Evolutionary conservation across 345 rosid genomes (phyloP).

Genomic region (Combretum micranthum): DNA sequence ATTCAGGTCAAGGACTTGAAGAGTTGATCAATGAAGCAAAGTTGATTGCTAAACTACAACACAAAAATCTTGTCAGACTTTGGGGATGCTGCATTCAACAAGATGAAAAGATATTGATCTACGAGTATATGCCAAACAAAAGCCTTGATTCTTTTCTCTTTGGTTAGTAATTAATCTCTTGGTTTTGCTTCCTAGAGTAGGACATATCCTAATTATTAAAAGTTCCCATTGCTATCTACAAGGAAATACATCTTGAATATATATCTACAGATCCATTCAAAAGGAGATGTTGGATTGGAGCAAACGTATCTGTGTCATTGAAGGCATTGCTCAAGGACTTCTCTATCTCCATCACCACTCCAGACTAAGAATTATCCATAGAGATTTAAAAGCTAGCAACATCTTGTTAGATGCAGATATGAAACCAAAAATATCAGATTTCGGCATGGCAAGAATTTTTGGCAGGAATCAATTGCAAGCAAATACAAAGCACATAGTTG

Average conservation of each 20-base stretch:
- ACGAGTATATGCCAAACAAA: slow-evolving; percentile 27
- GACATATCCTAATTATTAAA: neutral
- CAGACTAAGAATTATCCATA: slow-evolving; percentile 33
- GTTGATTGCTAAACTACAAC: slow-evolving; percentile 33
- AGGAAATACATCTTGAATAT: neutral
- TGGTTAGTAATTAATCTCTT: slow-evolving; percentile 11
- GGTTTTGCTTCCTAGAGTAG: neutral
- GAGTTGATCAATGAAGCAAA: slow-evolving; percentile 35
- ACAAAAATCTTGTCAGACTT: slow-evolving; percentile 32
- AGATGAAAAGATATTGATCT: slow-evolving; percentile 33
- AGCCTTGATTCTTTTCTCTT: slow-evolving; percentile 37
- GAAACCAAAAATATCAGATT: slow-evolving; percentile 42
- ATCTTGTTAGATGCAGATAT: slow-evolving; percentile 32
- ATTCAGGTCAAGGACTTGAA: slow-evolving; percentile 29
- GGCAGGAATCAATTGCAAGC: slow-evolving; percentile 29
- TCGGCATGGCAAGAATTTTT: slow-evolving; percentile 43
- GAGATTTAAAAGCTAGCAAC: slow-evolving; percentile 41
- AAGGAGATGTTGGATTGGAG: slow-evolving; percentile 16
- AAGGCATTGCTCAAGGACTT: slow-evolving; percentile 38
- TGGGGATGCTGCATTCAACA: slow-evolving; percentile 28
- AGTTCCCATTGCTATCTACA: neutral
- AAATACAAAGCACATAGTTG: slow-evolving; percentile 24
- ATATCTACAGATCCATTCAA: slow-evolving; percentile 16
- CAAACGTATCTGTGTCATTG: slow-evolving; percentile 25
- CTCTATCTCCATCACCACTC: slow-evolving; percentile 46